Conservation (phyloP, 2,329 filamentous ascomycete species). For the Triangularia verruculosa region DNA sequence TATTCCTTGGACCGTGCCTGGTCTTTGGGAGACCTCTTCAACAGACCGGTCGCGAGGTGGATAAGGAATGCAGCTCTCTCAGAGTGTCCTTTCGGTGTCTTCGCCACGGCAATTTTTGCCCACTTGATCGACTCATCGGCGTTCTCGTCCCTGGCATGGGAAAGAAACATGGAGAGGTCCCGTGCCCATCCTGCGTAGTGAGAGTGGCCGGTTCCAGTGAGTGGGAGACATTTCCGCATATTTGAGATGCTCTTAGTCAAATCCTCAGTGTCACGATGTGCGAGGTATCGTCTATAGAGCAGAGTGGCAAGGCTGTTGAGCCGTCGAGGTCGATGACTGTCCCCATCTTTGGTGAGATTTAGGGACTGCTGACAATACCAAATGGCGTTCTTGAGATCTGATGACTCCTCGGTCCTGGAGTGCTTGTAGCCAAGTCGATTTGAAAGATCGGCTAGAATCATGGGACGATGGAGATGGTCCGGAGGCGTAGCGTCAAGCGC, state of each 20-base stretch:
- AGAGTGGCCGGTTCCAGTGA: neutral
- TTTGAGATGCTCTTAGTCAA: neutral
- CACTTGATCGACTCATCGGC: neutral
- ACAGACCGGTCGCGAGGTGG: neutral
- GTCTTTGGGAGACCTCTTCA: neutral
- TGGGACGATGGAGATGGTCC: neutral
- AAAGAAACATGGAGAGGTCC: neutral
- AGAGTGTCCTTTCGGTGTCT: neutral
- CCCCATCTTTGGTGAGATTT: neutral
- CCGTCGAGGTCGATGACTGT: too few species aligned
- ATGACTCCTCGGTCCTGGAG: neutral
- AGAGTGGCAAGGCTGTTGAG: too few species aligned
- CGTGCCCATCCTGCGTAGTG: neutral
- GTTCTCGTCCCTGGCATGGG: neutral
- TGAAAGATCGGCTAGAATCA: neutral
- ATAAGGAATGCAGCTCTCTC: neutral
- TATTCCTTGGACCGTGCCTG: neutral
- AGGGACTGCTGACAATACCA: neutral
- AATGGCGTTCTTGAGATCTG: neutral
- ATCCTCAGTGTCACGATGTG: too few species aligned
- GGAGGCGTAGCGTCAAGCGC: neutral
- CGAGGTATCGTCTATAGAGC: too few species aligned
- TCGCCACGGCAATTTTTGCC: neutral
- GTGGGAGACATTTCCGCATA: neutral
- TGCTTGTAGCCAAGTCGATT: neutral